These are phyloP conservation scores for Tritrichomonas musculus DNA, from an alignment of 208 protist species.

Conservation along the genomic window DNA sequence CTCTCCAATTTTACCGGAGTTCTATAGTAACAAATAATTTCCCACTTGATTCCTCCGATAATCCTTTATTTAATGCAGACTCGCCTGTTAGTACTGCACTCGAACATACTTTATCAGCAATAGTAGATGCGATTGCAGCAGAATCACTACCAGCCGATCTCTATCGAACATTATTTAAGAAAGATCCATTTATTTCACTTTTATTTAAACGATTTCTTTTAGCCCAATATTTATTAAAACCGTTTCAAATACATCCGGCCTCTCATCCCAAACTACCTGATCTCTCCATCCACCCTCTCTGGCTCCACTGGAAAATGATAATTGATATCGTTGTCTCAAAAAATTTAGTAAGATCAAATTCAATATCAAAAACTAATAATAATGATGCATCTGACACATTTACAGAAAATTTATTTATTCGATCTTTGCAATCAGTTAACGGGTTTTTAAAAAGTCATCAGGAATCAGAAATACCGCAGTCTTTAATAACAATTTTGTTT, in stretches of 20 bases:
- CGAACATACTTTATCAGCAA: background rate
- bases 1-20: background rate
- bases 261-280: background rate
- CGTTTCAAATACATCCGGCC: background rate
- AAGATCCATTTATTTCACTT: background rate
- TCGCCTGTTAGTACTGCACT: background rate
- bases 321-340: background rate
- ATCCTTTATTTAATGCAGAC: background rate
- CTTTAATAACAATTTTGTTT: background rate
- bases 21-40: background rate
- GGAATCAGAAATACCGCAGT: background rate
- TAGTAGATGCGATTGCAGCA: slow-evolving; percentile 7
- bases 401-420: too few species aligned
- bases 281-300: background rate
- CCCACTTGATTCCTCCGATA: background rate
- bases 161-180: background rate
- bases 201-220: background rate
- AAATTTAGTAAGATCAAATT: background rate
- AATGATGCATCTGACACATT: too few species aligned
- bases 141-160: background rate
- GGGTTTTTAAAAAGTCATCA: background rate
- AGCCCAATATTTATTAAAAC: background rate
- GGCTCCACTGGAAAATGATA: background rate
- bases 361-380: too few species aligned
- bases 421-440: background rate